Conservation (phyloP, 371 early-diverging fungal species). For the Mortierella sp. region DNA sequence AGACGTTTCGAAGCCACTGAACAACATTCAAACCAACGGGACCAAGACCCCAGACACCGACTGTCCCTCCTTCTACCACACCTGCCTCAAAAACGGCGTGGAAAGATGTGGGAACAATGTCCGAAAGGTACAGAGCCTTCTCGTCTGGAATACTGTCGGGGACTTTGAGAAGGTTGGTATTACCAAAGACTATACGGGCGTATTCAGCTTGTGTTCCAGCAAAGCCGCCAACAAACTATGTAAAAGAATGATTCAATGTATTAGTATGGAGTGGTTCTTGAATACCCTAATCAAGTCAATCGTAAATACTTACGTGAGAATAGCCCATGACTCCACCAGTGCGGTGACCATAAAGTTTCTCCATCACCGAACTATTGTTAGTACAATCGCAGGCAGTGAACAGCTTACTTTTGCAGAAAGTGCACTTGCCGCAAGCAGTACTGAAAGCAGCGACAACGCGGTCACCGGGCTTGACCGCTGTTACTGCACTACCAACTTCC, state of each 20-base stretch:
- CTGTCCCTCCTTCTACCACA: conserved; percentile 61
- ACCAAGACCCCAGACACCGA: conserved; percentile 73
- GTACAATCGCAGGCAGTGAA: conserved; percentile 66
- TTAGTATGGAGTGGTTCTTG: not conserved
- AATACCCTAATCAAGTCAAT: not conserved
- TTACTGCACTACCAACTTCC: conserved; percentile 61
- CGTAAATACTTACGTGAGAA: conserved; percentile 58
- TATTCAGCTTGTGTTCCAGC: conserved; percentile 72
- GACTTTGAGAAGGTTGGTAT: conserved; percentile 68
- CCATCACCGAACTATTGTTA: conserved; percentile 66
- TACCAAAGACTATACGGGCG: conserved; percentile 68
- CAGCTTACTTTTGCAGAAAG: conserved; percentile 61
- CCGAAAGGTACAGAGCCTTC: conserved; percentile 68
- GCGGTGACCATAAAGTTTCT: conserved; percentile 69
- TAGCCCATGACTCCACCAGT: conserved; percentile 69
- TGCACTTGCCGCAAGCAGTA: conserved; percentile 72
- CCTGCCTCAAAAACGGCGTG: conserved; percentile 64
- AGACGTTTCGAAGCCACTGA: conserved; percentile 64
- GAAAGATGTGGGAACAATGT: conserved; percentile 71
- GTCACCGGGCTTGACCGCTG: conserved; percentile 63
- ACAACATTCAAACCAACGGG: conserved; percentile 69
- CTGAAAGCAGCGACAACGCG: conserved; percentile 67
- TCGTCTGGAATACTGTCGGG: conserved; percentile 66
- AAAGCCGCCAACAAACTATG: conserved; percentile 54
- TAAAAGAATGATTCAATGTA: not conserved